Conservation (phyloP, 2,329 filamentous ascomycete genomes). For the Akanthomyces lecanii region DNA sequence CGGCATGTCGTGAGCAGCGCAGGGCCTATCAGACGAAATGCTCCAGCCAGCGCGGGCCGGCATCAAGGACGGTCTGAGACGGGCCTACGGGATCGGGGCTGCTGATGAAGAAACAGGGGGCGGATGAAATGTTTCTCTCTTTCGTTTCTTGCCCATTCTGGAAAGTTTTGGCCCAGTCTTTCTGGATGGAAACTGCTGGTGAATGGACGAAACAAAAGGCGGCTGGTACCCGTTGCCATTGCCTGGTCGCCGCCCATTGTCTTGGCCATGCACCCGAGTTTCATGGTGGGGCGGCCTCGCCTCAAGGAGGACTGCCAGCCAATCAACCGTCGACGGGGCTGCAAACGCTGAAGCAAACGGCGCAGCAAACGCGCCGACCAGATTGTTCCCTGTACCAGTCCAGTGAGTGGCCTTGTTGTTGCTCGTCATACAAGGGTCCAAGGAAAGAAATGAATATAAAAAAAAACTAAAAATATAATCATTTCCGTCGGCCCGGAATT, state of each 20-base stretch:
- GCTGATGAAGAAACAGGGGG: neutral
- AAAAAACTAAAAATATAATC: no score
- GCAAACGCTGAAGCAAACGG: constrained; percentile 6
- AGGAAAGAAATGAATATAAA: neutral
- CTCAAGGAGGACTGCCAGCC: neutral
- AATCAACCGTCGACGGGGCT: neutral
- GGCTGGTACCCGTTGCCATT: no score
- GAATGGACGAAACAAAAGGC: no score
- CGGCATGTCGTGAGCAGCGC: neutral
- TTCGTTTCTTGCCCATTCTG: no score
- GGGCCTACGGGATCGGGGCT: neutral
- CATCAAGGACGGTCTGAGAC: neutral
- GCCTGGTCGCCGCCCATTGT: no score
- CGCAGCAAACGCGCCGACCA: neutral
- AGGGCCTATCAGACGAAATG: constrained; percentile 5
- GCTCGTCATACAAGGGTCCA: neutral
- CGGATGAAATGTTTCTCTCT: neutral
- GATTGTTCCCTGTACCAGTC: neutral
- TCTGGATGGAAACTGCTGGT: no score
- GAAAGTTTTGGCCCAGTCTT: no score
- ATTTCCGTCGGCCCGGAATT: no score
- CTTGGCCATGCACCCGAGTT: neutral
- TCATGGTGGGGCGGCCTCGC: neutral
- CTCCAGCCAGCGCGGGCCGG: neutral
- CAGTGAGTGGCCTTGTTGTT: neutral